phyloP scores from a whole-genome alignment of 2,329 filamentous ascomycete species.

The Fusarium luffae region DNA sequence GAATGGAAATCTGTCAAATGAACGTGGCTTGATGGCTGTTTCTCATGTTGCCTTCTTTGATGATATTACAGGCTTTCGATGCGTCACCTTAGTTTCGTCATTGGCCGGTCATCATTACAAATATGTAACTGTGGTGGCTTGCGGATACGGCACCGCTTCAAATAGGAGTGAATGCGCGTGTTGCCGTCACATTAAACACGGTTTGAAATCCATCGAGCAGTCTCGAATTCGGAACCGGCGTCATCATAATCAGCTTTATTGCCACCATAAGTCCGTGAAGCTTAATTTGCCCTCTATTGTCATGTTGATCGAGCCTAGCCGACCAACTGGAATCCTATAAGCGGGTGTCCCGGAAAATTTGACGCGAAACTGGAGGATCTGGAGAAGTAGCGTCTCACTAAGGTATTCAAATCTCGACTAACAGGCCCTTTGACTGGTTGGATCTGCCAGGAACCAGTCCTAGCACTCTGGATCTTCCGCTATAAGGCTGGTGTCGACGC shows the following conservation, averaged over 20 bases:
- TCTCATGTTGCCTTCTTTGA: background rate
- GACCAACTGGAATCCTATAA: background rate
- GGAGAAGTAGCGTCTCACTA: background rate
- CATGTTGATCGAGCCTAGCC: background rate
- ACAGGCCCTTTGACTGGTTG: background rate
- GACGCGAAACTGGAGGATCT: background rate
- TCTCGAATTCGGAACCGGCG: background rate
- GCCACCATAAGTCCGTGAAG: background rate
- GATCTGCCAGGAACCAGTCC: background rate
- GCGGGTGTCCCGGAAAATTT: background rate
- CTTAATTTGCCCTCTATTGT: background rate
- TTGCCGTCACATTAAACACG: background rate
- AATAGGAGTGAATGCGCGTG: background rate
- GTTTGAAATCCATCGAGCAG: background rate
- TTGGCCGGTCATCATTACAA: background rate
- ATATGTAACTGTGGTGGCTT: background rate
- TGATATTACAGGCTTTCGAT: background rate
- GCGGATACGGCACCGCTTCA: background rate
- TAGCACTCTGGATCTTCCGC: background rate
- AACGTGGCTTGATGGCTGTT: background rate
- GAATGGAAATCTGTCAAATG: slow-evolving; percentile 27
- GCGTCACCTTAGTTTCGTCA: fast-evolving
- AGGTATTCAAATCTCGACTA: fast-evolving
- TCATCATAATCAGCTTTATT: background rate
- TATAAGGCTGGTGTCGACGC: background rate